Evolutionary conservation across 2,329 filamentous ascomycete species (phyloP).

Genomic region (Sclerotinia borealis): DNA sequence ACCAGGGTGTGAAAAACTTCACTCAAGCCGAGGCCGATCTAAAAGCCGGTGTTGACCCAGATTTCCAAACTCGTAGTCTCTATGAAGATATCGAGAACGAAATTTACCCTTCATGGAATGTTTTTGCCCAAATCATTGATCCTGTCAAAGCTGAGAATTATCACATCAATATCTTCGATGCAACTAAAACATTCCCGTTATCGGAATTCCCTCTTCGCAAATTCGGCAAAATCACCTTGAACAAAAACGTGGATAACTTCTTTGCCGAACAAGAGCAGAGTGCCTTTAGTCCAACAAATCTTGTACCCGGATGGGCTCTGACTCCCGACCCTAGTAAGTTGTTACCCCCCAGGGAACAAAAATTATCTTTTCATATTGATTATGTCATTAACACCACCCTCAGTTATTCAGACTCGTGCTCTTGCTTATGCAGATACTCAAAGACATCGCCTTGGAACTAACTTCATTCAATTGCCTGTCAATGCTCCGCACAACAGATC

Average conservation of each 20-base stretch:
- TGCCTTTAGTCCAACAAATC: conserved; percentile 59
- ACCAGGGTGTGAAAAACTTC: conserved; percentile 41
- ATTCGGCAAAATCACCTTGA: conserved; percentile 43
- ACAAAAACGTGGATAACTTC: conserved; percentile 49
- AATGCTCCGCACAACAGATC: conserved; percentile 38
- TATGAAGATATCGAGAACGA: conserved; percentile 48
- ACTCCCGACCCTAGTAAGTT: neutral
- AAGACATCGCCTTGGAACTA: conserved; percentile 50
- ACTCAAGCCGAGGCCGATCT: conserved; percentile 42
- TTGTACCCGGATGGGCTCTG: conserved; percentile 46
- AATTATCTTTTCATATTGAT: too few relatives aligned
- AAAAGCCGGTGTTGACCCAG: conserved; percentile 33
- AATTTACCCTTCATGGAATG: conserved; percentile 44
- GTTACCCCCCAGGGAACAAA: neutral
- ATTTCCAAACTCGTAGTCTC: conserved; percentile 39
- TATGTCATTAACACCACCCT: conserved; percentile 18
- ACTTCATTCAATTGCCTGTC: conserved; percentile 50
- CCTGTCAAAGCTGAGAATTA: conserved; percentile 14
- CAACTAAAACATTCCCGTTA: conserved; percentile 49
- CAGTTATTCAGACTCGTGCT: conserved; percentile 45
- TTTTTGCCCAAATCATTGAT: conserved; percentile 43
- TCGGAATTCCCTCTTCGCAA: conserved; percentile 40
- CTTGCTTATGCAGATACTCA: conserved; percentile 51
- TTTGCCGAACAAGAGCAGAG: conserved; percentile 62
- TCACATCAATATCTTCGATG: conserved; percentile 46